Percentiles rank a stretch among this genome's conserved stretches.
These are phyloP conservation scores for Populus simonii DNA, from an alignment of 345 rosid genomes.

Conservation along the genomic window DNA sequence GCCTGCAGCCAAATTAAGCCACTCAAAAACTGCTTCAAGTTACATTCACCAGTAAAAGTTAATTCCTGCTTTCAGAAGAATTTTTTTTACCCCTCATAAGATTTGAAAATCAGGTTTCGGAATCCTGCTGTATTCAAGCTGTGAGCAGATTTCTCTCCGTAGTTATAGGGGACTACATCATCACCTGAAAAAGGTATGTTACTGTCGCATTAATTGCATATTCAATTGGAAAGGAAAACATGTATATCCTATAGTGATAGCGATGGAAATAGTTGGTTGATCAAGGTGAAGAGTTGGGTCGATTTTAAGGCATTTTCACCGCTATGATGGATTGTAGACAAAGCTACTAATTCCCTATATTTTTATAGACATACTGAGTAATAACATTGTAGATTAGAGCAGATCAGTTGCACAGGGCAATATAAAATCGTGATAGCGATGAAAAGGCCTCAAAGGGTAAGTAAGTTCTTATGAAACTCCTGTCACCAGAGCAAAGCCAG, in stretches of 20 bases:
- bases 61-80: background rate
- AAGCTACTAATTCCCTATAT: background rate
- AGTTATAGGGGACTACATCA: slow-evolving; percentile 66
- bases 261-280: background rate
- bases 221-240: background rate
- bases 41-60: background rate
- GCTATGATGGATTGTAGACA: background rate
- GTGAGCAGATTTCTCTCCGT: slow-evolving; percentile 81
- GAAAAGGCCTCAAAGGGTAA: background rate
- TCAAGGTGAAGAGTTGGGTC: background rate
- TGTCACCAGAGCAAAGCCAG: background rate
- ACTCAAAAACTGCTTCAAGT: background rate
- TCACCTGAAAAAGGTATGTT: slow-evolving; percentile 47
- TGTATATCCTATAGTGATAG: background rate
- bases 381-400: background rate
- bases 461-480: background rate
- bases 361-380: background rate
- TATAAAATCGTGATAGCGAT: background rate
- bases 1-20: slow-evolving; percentile 45
- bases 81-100: slow-evolving; percentile 63
- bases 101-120: slow-evolving; percentile 58
- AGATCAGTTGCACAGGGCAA: background rate
- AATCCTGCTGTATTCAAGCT: slow-evolving; percentile 60
- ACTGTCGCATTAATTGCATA: background rate
- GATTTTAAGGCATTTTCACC: background rate